Evolutionary conservation across 768 basidiomycete genomes (phyloP), one percentile per base, ranked within the genome.

Genomic region (Rubroboletus pulcherrimus): DNA sequence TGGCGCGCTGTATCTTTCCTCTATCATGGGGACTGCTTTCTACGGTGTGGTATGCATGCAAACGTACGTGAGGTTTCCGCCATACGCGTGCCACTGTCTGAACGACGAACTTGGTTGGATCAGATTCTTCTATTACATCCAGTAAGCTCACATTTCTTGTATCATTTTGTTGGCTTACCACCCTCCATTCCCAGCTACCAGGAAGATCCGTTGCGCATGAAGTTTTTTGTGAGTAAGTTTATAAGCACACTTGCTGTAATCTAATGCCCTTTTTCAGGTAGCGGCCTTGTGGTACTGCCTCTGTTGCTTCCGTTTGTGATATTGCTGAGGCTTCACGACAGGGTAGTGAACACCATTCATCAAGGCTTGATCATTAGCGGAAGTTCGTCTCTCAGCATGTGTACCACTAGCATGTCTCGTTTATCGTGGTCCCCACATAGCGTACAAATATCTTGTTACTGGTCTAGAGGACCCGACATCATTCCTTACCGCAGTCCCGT

Each of bases 31-130:
- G 2, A 31, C 53, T 2, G 43, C 57, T 0, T 58, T 58, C n/a
- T 55, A 58, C 9, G 57, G 57, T 9, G 54, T 50, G 9, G 24
- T 33, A 14, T 58, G 57, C 48, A 55, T 50, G 48, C 57, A 58
- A 40, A 50, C 43, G 57, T 55, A 21, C 46, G 56, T 46, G 4
- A 10, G 10, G 1, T 40, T 11, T 9, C 5, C n/a, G 39, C 8
- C 3, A 15, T 34, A 31, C 19, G 10, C 17, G 7, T 15, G n/a
- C 7, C 24, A 39, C 10, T 17, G 5, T 40, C 39, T 42, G 12
- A 47, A 33, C 29, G 3, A 26, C 26, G 26, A 7, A 34, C 8
- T 21, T 21, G 21, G 10, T 7, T 19, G 24, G 9, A 5, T 3
- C 24, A 58, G 53, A 34, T 58, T 55, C 24, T 55, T 58, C 11